Base-by-base conservation (phyloP, 2,329 filamentous ascomycete genomes). In the Phyllosticta citribraziliensis region DNA sequence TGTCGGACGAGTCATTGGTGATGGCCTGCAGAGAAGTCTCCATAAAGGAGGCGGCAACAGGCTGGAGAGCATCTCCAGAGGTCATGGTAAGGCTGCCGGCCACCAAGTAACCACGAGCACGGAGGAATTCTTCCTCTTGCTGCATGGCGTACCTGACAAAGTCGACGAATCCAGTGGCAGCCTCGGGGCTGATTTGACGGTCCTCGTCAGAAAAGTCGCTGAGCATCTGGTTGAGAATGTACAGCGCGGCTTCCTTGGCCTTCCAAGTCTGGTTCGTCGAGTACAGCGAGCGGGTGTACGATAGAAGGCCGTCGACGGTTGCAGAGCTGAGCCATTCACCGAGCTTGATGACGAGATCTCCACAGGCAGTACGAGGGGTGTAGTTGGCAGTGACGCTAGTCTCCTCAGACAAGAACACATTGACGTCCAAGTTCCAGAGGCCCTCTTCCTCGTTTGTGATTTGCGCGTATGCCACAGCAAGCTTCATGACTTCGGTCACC, bases 351-450 rank as follows among this genome's bases (percentile, higher is more conserved):
- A 96, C 82, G 56, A 99, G 79, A 72, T 97, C 94, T 56, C 91
- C 92, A 65, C 91, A 94, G 51, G 93, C 94, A 19, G 91, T 96
- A 66, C 94, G 86, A 14, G 94, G 89, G 0, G 94, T 97, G 76
- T 97, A 99, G 73, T 97, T 97, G 33, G 92, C 89, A 12, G 91
- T 96, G 19, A 97, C 88, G 2, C 91, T 93, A 1, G 91, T 93
- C 76, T 97, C 93, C 74, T 99, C 94, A 0, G 91, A 93, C 55
- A 99, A 81, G 74, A 95, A 99, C 2, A 99, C 83, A 62, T 96
- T 97, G 66, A 95, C 88, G 73, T 99, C 94, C 64, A 97, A 91
- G 67, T 97, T 91, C 94, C 94, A 99, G 10, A 99, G 77, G 8
- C 89, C 91, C 75, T 97, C 91, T 70, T 97, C 94, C 73, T 99